Evolutionary conservation across 495 filamentous ascomycete species (phyloP).

Genomic region (Rhypophila decipiens): DNA sequence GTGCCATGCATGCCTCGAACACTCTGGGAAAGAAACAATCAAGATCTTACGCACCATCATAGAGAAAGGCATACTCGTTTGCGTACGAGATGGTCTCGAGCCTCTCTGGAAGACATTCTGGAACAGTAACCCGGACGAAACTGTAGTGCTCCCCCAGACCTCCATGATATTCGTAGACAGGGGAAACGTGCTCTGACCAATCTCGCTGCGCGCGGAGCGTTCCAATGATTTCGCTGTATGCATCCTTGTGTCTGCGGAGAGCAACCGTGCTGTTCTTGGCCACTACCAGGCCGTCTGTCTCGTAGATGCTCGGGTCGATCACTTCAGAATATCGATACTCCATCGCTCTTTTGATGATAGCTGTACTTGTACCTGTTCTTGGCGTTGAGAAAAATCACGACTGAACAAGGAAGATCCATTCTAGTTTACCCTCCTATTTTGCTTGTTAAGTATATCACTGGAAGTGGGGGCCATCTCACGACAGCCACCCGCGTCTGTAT

Average conservation of each 20-base stretch:
- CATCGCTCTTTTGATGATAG: slow-evolving; percentile 12
- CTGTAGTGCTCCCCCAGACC: slow-evolving; percentile 15
- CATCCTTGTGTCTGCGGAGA: slow-evolving; percentile 16
- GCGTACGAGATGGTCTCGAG: slow-evolving; percentile 37
- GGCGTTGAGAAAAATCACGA: too few relatives aligned
- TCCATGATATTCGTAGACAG: slow-evolving; percentile 18
- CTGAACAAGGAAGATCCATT: too few relatives aligned
- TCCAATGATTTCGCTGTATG: slow-evolving; percentile 14
- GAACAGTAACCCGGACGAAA: slow-evolving; percentile 21
- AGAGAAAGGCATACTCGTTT: slow-evolving; percentile 37
- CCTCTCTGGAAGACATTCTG: slow-evolving; percentile 37
- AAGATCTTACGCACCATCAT: slow-evolving; percentile 23
- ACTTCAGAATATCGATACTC: slow-evolving; percentile 20
- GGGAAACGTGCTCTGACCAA: slow-evolving; percentile 24
- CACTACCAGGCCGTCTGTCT: slow-evolving; percentile 20
- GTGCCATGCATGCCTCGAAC: slow-evolving; percentile 13
- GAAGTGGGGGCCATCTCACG: too few relatives aligned
- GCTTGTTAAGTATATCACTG: too few relatives aligned
- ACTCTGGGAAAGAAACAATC: not conserved
- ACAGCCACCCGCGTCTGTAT: too few relatives aligned
- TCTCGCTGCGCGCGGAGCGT: slow-evolving; percentile 21
- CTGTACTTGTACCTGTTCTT: too few relatives aligned
- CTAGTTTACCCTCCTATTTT: too few relatives aligned
- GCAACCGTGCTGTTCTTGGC: slow-evolving; percentile 7
- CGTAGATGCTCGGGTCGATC: slow-evolving; percentile 14